Conservation (phyloP, 257 asterid genomes). For the Fraxinus pennsylvanica region DNA sequence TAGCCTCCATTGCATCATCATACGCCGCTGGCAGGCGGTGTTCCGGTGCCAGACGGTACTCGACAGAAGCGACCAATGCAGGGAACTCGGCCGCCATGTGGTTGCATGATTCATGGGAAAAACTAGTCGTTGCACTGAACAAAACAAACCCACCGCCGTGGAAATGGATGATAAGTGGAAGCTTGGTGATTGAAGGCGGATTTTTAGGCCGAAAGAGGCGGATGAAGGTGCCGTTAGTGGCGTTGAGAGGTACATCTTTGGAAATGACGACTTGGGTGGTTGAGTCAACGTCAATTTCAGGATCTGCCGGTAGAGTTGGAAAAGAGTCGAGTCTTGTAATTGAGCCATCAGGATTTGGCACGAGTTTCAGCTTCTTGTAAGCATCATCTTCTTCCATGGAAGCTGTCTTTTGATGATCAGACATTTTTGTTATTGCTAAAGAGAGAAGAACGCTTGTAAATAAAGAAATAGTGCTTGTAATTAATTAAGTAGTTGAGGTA, state of each 20-base stretch:
- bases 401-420: slow-evolving; percentile 15
- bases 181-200: slow-evolving; percentile 36
- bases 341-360: slow-evolving; percentile 64
- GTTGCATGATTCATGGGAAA: slow-evolving; percentile 42
- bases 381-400: slow-evolving; percentile 42
- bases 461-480: background rate
- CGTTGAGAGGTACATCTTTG: slow-evolving; percentile 62
- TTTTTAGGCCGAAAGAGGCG: slow-evolving; percentile 57
- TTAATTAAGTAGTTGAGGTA: background rate
- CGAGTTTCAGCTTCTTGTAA: slow-evolving; percentile 38
- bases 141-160: slow-evolving; percentile 72
- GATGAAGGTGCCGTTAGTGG: slow-evolving; percentile 44
- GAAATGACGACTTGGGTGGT: slow-evolving; percentile 31
- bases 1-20: slow-evolving; percentile 69
- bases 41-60: slow-evolving; percentile 71
- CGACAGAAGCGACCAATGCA: slow-evolving; percentile 58
- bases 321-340: slow-evolving; percentile 32
- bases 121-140: slow-evolving; percentile 30
- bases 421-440: slow-evolving; percentile 7
- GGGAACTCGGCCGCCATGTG: slow-evolving; percentile 44
- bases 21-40: slow-evolving; percentile 82
- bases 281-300: slow-evolving; percentile 25
- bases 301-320: slow-evolving; percentile 44
- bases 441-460: background rate
- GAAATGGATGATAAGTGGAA: slow-evolving; percentile 54